Evolutionary conservation across 169 alveolate genomes (phyloP).

Genomic region (Eimeria tenella): DNA sequence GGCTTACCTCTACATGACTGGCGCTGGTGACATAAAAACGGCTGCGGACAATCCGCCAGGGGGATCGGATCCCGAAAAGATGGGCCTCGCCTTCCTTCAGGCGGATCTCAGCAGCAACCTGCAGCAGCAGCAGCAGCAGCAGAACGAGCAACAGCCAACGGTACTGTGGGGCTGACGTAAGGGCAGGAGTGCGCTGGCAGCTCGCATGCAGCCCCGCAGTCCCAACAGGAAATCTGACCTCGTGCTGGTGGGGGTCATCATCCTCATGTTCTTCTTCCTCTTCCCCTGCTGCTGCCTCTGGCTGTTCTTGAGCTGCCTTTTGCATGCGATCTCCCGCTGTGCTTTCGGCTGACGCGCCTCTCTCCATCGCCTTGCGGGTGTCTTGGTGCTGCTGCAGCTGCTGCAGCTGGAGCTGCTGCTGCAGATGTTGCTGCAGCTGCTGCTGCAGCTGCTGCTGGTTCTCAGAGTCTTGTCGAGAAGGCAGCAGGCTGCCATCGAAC

Average conservation of each 20-base stretch:
- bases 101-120: constrained; percentile 84
- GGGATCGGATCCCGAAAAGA: constrained; percentile 89
- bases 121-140: constrained; percentile 32
- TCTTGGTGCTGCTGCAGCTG: constrained; percentile 42
- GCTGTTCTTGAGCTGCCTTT: background rate
- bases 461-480: constrained; percentile 6
- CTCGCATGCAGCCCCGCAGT: background rate
- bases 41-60: constrained; percentile 92
- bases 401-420: constrained; percentile 12
- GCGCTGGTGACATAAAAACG: constrained; percentile 94
- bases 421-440: background rate
- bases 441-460: constrained; percentile 10
- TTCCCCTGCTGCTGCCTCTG: constrained; percentile 53
- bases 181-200: background rate
- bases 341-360: background rate
- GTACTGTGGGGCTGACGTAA: background rate
- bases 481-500: constrained; percentile 9
- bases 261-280: constrained; percentile 77
- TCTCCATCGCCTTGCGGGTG: background rate
- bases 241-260: constrained; percentile 75
- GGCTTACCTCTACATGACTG: constrained; percentile 85
- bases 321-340: background rate
- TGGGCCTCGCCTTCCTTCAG: constrained; percentile 90
- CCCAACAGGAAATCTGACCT: background rate
- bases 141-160: background rate